phyloP scores from a whole-genome alignment of 441 rosid species.

The Theobroma grandiflorum region DNA sequence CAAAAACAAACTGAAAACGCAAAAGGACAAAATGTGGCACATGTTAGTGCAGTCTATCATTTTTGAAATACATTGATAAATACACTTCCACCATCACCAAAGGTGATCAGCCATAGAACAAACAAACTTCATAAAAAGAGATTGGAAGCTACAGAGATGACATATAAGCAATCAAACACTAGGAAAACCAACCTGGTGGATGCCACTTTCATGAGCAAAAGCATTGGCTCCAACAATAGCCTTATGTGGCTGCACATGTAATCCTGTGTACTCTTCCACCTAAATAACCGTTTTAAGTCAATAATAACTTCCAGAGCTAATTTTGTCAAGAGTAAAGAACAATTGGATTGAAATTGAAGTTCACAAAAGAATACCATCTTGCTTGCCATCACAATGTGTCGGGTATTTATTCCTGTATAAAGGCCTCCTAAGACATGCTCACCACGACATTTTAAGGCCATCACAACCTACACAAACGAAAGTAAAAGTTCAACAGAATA shows the following conservation, averaged over 20 bases:
- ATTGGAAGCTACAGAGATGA: background rate
- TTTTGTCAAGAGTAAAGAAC: background rate
- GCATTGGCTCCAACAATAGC: slow-evolving; percentile 97
- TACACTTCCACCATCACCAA: slow-evolving; percentile 1
- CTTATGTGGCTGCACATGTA: slow-evolving; percentile 95
- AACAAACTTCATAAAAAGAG: background rate
- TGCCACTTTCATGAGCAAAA: slow-evolving; percentile 93
- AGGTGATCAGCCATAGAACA: background rate
- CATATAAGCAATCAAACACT: background rate
- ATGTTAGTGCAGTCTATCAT: slow-evolving; percentile 2
- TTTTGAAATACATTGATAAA: background rate
- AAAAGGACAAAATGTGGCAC: background rate
- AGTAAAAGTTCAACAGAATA: slow-evolving; percentile 3
- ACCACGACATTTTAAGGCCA: slow-evolving; percentile 91
- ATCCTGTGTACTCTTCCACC: slow-evolving; percentile 97
- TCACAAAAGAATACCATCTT: slow-evolving; percentile 70
- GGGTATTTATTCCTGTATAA: slow-evolving; percentile 76
- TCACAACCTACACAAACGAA: slow-evolving; percentile 67
- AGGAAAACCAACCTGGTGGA: slow-evolving; percentile 70
- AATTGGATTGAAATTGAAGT: background rate
- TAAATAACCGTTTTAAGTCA: slow-evolving; percentile 40
- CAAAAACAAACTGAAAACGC: background rate
- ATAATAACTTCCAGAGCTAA: background rate
- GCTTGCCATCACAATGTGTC: slow-evolving; percentile 90
- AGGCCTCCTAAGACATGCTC: slow-evolving; percentile 78